Conservation (phyloP, 208 protist species). For the Leishmania aethiopica region DNA sequence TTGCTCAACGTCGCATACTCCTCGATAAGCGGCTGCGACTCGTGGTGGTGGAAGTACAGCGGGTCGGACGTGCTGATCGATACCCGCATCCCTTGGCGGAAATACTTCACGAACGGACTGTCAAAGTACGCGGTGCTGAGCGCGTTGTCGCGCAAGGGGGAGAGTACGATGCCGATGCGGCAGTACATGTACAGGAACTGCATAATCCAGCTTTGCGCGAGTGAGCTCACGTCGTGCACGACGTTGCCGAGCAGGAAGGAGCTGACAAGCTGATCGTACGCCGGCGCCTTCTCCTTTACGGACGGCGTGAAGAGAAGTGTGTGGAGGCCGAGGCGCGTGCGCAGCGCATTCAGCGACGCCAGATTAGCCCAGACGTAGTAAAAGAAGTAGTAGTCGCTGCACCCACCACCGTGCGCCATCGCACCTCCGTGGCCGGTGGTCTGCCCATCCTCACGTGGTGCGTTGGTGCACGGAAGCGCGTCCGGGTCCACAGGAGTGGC, state of each 20-base stretch:
- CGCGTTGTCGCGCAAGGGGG: slow-evolving; percentile 97
- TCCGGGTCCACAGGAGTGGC: slow-evolving; percentile 53
- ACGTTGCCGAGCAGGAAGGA: slow-evolving; percentile 93
- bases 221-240: slow-evolving; percentile 97
- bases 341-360: slow-evolving; percentile 94
- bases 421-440: background rate
- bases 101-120: slow-evolving; percentile 95
- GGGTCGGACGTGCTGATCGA: slow-evolving; percentile 98
- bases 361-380: slow-evolving; percentile 99
- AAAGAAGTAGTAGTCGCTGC: slow-evolving; percentile 98
- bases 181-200: slow-evolving; percentile 98
- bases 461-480: slow-evolving; percentile 34
- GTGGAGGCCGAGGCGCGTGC: slow-evolving; percentile 75
- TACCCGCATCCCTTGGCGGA: slow-evolving; percentile 95
- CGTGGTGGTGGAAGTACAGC: slow-evolving; percentile 89
- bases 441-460: background rate
- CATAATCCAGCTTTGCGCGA: slow-evolving; percentile 95
- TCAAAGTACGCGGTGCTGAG: slow-evolving; percentile 96
- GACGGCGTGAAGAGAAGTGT: slow-evolving; percentile 94
- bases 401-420: slow-evolving; percentile 61
- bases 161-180: slow-evolving; percentile 97
- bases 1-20: slow-evolving; percentile 92
- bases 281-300: slow-evolving; percentile 79
- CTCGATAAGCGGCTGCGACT: slow-evolving; percentile 80
- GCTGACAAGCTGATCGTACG: slow-evolving; percentile 93